Conservation (phyloP, 768 basidiomycete species). For the Auriscalpium vulgare region DNA sequence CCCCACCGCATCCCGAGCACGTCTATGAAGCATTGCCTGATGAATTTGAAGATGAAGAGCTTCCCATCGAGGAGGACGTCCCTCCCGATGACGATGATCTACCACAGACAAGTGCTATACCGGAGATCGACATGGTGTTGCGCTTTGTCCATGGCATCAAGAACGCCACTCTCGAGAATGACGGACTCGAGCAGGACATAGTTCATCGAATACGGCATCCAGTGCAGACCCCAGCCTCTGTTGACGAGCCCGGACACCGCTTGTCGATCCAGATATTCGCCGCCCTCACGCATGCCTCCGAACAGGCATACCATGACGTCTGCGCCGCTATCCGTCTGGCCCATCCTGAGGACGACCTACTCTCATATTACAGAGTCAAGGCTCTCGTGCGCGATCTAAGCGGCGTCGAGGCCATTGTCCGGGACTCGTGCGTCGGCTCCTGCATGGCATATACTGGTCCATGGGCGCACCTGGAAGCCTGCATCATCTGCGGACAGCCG, state of each 20-base stretch:
- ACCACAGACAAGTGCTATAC: not conserved
- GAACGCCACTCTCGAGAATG: not conserved
- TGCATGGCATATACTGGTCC: constrained; percentile 17
- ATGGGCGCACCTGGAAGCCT: constrained; percentile 4
- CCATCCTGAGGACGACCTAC: not conserved
- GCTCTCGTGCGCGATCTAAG: not conserved
- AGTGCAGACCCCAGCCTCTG: not conserved
- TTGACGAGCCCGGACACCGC: not conserved
- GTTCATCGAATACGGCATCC: constrained; percentile 3
- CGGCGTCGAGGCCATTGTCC: constrained; percentile 1
- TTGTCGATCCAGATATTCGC: constrained; percentile 2
- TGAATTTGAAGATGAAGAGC: too few species aligned
- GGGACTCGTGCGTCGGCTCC: constrained; percentile 11
- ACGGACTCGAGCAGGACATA: not conserved
- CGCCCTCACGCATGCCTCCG: constrained; percentile 1
- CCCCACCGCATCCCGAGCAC: too few species aligned
- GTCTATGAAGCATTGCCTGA: too few species aligned
- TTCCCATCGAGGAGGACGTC: too few species aligned
- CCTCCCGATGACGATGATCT: too few species aligned
- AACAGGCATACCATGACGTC: constrained; percentile 4
- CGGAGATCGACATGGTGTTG: not conserved
- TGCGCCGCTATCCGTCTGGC: not conserved
- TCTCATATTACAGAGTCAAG: not conserved
- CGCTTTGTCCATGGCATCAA: not conserved
- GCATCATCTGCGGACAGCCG: constrained; percentile 6